Evolutionary conservation across 169 alveolate genomes (phyloP).

Genomic region (Plasmodium relictum): DNA sequence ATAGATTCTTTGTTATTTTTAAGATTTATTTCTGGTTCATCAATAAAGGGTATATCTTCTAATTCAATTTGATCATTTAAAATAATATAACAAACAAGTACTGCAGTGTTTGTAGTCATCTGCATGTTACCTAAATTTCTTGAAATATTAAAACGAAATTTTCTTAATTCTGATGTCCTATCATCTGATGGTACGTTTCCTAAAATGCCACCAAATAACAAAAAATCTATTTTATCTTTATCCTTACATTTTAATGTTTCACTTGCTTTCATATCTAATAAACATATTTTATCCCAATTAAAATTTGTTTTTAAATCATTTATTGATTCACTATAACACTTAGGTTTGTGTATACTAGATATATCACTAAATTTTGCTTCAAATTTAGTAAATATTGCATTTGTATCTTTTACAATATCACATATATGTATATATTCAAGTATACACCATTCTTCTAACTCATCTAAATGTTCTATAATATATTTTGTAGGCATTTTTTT

Average conservation of each 20-base stretch:
- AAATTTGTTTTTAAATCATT: slow-evolving; percentile 42
- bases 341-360: slow-evolving; percentile 19
- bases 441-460: slow-evolving; percentile 77
- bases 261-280: slow-evolving; percentile 64
- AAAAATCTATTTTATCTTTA: slow-evolving; percentile 30
- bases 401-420: slow-evolving; percentile 58
- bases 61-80: slow-evolving; percentile 40
- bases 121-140: slow-evolving; percentile 78
- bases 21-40: slow-evolving; percentile 46
- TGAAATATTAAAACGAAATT: slow-evolving; percentile 42
- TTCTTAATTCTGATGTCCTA: slow-evolving; percentile 78
- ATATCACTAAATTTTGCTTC: slow-evolving; percentile 53
- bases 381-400: slow-evolving; percentile 73
- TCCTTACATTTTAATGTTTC: slow-evolving; percentile 43
- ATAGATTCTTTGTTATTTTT: slow-evolving; percentile 51
- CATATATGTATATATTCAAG: slow-evolving; percentile 80
- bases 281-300: slow-evolving; percentile 37
- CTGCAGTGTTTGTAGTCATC: slow-evolving; percentile 82
- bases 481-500: slow-evolving; percentile 11
- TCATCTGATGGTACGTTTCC: slow-evolving; percentile 83
- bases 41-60: slow-evolving; percentile 64
- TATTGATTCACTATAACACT: slow-evolving; percentile 44
- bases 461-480: slow-evolving; percentile 67
- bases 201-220: slow-evolving; percentile 57
- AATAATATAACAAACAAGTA: slow-evolving; percentile 77